A percentile compares a stretch with the other conserved stretches of the same genome.
phyloP scores from a whole-genome alignment of 1,139 yeast species.

The Yamadazyma trypodendri region DNA sequence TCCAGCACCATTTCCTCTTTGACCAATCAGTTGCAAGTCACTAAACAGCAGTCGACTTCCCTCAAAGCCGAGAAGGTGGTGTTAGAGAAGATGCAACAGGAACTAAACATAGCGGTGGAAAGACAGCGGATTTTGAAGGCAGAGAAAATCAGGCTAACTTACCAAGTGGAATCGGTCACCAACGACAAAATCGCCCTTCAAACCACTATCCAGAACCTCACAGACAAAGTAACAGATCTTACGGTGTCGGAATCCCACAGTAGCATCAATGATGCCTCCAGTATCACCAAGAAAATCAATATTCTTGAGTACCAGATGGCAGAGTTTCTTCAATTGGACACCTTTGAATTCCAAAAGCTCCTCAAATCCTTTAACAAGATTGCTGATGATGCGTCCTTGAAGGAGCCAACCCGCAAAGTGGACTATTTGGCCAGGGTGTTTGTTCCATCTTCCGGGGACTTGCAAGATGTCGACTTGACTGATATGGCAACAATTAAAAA shows the following conservation, averaged over 20 bases:
- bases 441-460: slow-evolving; percentile 6
- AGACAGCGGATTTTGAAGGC: slow-evolving; percentile 49
- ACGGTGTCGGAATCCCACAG: slow-evolving; percentile 22
- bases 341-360: slow-evolving; percentile 40
- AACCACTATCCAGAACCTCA: slow-evolving; percentile 29
- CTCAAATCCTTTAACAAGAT: slow-evolving; percentile 51
- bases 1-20: slow-evolving; percentile 27
- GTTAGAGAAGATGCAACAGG: slow-evolving; percentile 34
- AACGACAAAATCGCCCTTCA: slow-evolving; percentile 38
- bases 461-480: slow-evolving; percentile 15
- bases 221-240: slow-evolving; percentile 27
- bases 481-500: slow-evolving; percentile 38
- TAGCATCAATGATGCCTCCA: slow-evolving; percentile 6
- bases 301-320: slow-evolving; percentile 37
- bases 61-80: slow-evolving; percentile 20
- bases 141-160: slow-evolving; percentile 47
- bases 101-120: slow-evolving; percentile 43
- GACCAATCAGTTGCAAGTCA: slow-evolving; percentile 27
- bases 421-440: slow-evolving; percentile 32
- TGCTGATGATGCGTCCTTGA: slow-evolving; percentile 57
- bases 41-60: slow-evolving; percentile 25
- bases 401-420: slow-evolving; percentile 54
- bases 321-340: slow-evolving; percentile 38
- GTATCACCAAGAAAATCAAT: slow-evolving; percentile 16
- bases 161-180: slow-evolving; percentile 37